These are phyloP conservation scores for Amaranthus palmeri DNA, from an alignment of 148 eudicot species.

Conservation along the genomic window DNA sequence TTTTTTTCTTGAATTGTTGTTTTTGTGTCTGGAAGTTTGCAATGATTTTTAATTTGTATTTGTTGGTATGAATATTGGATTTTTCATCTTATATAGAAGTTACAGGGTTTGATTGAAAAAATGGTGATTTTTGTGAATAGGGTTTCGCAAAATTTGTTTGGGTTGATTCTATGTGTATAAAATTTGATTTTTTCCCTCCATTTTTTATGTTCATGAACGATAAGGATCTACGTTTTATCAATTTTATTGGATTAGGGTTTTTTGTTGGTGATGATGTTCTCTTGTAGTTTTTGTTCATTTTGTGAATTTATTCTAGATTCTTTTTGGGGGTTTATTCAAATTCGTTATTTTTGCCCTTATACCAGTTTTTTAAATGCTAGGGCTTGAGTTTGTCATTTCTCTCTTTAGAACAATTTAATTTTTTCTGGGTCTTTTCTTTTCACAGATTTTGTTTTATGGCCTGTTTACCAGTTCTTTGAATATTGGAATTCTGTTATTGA, in stretches of 20 bases:
- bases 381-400: not conserved
- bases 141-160: not conserved
- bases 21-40: not conserved
- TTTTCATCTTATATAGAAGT: not conserved
- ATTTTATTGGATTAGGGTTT: conserved; percentile 9
- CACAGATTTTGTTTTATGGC: too few species aligned
- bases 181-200: conserved; percentile 9
- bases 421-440: too few species aligned
- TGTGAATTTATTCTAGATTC: not conserved
- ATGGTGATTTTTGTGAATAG: too few species aligned
- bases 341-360: not conserved
- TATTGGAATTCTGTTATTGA: too few species aligned
- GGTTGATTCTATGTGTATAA: not conserved
- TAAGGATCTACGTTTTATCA: conserved; percentile 2
- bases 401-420: too few species aligned
- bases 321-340: not conserved
- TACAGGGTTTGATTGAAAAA: too few species aligned
- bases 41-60: conserved; percentile 16
- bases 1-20: conserved; percentile 1
- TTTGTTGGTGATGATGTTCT: conserved; percentile 2
- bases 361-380: not conserved
- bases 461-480: too few species aligned
- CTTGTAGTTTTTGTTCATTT: not conserved
- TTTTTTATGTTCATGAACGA: conserved; percentile 9
- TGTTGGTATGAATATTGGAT: not conserved